A percentile compares a stretch with the other conserved stretches of the same genome.
Conservation (phyloP, 805 yeast species). For the Saccharomyces mikatae region DNA sequence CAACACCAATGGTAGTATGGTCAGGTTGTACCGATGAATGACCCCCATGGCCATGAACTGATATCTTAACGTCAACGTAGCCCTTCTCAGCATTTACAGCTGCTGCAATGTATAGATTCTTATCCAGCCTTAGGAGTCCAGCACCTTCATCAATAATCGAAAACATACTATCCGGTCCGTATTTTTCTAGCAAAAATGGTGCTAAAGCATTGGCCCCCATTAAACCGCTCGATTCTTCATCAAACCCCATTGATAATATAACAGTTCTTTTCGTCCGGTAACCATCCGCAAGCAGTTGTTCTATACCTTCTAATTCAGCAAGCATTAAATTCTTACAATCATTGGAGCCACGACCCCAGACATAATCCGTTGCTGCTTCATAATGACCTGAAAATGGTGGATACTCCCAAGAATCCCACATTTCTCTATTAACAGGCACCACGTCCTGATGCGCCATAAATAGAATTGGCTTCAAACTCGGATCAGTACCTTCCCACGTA, state of each 20-base stretch:
- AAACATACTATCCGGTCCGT: conserved; percentile 52
- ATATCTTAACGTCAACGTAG: conserved; percentile 35
- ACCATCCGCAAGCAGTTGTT: conserved; percentile 37
- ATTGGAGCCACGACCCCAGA: conserved; percentile 64
- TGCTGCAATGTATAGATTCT: conserved; percentile 41
- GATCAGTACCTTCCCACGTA: conserved; percentile 52
- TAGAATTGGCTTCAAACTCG: conserved; percentile 51
- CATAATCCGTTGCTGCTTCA: conserved; percentile 15
- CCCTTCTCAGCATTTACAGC: conserved; percentile 54
- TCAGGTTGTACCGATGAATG: conserved; percentile 54
- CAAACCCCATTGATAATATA: conserved; percentile 60
- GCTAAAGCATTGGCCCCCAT: conserved; percentile 52
- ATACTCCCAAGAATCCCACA: conserved; percentile 51
- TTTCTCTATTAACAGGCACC: conserved; percentile 62
- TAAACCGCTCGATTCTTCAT: conserved; percentile 63
- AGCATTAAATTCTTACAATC: conserved; percentile 67
- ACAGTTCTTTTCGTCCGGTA: conserved; percentile 51
- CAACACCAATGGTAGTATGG: conserved; percentile 68
- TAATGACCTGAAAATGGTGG: conserved; percentile 61
- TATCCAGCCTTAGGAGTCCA: conserved; percentile 30
- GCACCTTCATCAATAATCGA: conserved; percentile 61
- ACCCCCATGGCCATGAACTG: conserved; percentile 43
- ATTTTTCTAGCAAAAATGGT: conserved; percentile 38
- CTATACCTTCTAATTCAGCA: conserved; percentile 54
- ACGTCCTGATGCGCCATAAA: conserved; percentile 75